These are phyloP conservation scores for Centella asiatica DNA, from an alignment of 129 eudicot genomes.

Conservation along the genomic window DNA sequence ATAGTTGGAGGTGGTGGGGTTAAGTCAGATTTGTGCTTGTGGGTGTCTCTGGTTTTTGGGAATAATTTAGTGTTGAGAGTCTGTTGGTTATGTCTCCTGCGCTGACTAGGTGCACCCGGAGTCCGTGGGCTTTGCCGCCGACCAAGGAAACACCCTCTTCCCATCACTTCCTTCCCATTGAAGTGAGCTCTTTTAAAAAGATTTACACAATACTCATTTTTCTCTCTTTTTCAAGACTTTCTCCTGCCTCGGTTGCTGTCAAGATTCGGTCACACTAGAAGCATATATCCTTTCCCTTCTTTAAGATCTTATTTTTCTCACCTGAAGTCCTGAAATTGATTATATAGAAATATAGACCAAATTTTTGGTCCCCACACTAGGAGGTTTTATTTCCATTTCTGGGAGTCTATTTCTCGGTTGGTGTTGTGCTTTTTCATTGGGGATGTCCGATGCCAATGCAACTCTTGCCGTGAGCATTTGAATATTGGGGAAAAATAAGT, in stretches of 20 bases:
- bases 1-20: conserved; percentile 29
- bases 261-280: conserved; percentile 58
- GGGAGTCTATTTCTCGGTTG: conserved; percentile 24
- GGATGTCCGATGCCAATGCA: conserved; percentile 17
- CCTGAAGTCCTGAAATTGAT: conserved; percentile 22
- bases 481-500: conserved; percentile 21
- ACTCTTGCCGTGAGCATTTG: conserved; percentile 18
- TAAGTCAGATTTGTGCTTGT: conserved; percentile 56
- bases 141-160: conserved; percentile 71
- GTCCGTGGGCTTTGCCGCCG: conserved; percentile 94
- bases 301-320: conserved; percentile 39
- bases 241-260: conserved; percentile 27
- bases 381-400: conserved; percentile 25
- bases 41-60: conserved; percentile 41
- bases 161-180: conserved; percentile 36
- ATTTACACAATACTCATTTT: conserved; percentile 13
- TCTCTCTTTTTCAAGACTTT: conserved; percentile 25
- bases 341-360: conserved; percentile 16
- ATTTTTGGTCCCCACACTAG: conserved; percentile 29
- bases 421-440: conserved; percentile 22
- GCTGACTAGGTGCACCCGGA: conserved; percentile 71
- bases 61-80: conserved; percentile 58
- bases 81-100: conserved; percentile 83
- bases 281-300: conserved; percentile 47
- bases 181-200: conserved; percentile 27